Conservation (phyloP, 176 grass and related monocot genomes). For the Calamus simplicifolius region DNA sequence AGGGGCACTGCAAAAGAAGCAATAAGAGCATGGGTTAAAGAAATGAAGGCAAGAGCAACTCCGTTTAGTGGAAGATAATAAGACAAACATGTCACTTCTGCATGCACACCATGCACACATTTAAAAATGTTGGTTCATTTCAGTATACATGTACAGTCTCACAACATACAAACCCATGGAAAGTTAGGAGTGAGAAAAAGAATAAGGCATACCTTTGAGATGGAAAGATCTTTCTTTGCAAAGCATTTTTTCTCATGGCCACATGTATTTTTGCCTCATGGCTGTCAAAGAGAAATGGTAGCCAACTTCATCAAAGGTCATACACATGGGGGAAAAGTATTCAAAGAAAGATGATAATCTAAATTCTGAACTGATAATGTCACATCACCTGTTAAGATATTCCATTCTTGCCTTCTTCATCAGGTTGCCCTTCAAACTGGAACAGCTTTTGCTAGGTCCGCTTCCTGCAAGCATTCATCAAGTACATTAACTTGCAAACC, state of each 20-base stretch:
- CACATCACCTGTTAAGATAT: constrained; percentile 28
- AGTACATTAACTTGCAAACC: background rate
- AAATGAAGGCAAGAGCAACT: too few species aligned
- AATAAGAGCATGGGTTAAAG: too few species aligned
- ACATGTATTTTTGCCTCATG: constrained; percentile 27
- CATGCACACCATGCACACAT: too few species aligned
- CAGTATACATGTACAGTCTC: background rate
- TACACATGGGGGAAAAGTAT: background rate
- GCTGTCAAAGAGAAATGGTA: constrained; percentile 5
- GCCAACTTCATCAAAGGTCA: background rate
- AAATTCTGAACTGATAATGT: too few species aligned
- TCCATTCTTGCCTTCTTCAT: constrained; percentile 51
- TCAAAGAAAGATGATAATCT: too few species aligned
- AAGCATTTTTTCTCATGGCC: constrained; percentile 20
- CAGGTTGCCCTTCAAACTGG: constrained; percentile 32
- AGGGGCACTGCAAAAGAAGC: too few species aligned
- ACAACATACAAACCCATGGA: too few species aligned
- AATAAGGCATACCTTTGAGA: constrained; percentile 11
- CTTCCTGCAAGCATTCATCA: constrained; percentile 11
- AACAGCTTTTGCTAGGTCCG: constrained; percentile 15
- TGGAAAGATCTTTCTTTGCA: constrained; percentile 7
- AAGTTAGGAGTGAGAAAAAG: background rate
- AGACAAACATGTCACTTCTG: too few species aligned
- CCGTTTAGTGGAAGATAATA: too few species aligned
- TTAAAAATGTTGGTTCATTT: background rate